A percentile compares a stretch with the other conserved stretches of the same genome.
These are phyloP conservation scores for Eutrema yunnanense DNA, from an alignment of 345 rosid genomes.

Conservation along the genomic window DNA sequence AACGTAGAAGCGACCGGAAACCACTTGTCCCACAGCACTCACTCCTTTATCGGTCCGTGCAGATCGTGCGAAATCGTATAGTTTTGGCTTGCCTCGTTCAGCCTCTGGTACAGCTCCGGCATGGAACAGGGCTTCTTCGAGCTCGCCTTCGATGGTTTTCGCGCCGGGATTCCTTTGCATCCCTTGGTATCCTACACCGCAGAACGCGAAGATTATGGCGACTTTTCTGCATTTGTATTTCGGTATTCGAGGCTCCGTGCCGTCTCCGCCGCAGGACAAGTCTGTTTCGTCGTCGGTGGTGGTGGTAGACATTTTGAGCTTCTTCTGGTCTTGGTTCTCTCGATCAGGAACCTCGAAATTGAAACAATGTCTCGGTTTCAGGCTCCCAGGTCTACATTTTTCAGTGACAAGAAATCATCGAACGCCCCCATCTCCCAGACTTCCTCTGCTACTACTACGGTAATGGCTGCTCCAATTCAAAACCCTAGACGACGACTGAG, in stretches of 20 bases:
- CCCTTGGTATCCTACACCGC: constrained; percentile 95
- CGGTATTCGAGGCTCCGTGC: constrained; percentile 9
- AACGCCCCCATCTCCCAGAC: background rate
- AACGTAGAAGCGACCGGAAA: constrained; percentile 70
- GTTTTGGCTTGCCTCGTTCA: constrained; percentile 60
- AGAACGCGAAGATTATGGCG: constrained; percentile 82
- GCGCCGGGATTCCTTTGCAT: constrained; percentile 98
- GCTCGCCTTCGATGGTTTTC: constrained; percentile 91
- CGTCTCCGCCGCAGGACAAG: background rate
- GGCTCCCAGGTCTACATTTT: constrained; percentile 6
- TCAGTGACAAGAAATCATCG: background rate
- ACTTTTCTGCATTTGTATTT: constrained; percentile 65
- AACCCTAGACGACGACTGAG: constrained; percentile 15
- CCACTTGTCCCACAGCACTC: constrained; percentile 90
- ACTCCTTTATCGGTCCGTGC: constrained; percentile 94
- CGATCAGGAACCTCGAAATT: constrained; percentile 24
- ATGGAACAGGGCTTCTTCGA: constrained; percentile 82
- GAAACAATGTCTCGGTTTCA: background rate
- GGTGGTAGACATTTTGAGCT: constrained; percentile 50
- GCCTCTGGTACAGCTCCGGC: constrained; percentile 65
- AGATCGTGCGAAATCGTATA: constrained; percentile 78
- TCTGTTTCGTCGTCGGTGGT: constrained; percentile 35
- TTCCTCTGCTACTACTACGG: background rate
- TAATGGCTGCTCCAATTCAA: background rate
- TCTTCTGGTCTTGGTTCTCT: constrained; percentile 42